These are phyloP conservation scores for Oemleria cerasiformis DNA, from an alignment of 306 rosid genomes.

Conservation along the genomic window DNA sequence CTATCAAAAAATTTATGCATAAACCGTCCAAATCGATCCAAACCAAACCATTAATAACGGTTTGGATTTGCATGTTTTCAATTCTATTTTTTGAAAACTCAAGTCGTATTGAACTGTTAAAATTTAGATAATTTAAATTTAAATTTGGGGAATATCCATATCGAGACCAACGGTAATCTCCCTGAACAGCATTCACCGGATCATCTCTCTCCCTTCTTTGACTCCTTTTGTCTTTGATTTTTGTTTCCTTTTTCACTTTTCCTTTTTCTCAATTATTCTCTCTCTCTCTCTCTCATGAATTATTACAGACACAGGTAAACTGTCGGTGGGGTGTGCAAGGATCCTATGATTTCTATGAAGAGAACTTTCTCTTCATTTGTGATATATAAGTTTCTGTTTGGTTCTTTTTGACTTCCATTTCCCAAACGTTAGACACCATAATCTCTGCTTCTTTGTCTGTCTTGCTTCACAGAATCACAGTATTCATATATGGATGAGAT, in stretches of 20 bases:
- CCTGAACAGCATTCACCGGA: no score
- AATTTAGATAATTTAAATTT: no score
- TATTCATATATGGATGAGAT: not conserved
- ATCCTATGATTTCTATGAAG: constrained; percentile 33
- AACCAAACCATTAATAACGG: no score
- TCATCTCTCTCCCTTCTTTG: constrained; percentile 10
- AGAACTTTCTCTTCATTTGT: not conserved
- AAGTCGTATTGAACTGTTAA: no score
- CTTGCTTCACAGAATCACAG: not conserved
- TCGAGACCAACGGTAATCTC: no score
- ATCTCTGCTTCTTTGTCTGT: not conserved
- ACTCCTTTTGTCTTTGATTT: constrained; percentile 11
- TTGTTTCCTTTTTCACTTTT: not conserved
- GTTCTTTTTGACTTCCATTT: constrained; percentile 22
- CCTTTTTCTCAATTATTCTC: not conserved
- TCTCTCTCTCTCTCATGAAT: constrained; percentile 20
- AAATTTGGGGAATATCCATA: no score
- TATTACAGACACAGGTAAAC: constrained; percentile 23
- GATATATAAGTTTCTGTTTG: not conserved
- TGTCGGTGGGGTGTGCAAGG: constrained; percentile 45
- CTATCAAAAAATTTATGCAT: no score
- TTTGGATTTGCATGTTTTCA: no score
- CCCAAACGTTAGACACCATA: not conserved
- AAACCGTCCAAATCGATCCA: no score
- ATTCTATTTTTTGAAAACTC: no score